Conservation (phyloP, 495 filamentous ascomycete genomes). For the Tetracladium setigerum region DNA sequence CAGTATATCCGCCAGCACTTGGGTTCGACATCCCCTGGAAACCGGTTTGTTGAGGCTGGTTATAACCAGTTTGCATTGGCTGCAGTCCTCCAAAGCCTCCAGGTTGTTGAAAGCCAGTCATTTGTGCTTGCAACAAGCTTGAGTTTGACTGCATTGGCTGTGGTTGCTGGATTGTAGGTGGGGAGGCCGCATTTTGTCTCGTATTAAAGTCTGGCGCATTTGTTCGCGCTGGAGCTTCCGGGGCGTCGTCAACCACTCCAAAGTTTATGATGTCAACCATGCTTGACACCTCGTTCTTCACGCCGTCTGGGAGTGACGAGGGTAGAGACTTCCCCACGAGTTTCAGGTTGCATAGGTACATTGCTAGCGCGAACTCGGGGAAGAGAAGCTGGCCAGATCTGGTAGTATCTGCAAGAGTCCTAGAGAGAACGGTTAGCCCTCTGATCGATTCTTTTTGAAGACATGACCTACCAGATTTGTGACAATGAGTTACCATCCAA, state of each 20-base stretch:
- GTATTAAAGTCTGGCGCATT: slow-evolving; percentile 79
- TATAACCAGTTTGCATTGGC: slow-evolving; percentile 67
- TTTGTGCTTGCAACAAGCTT: slow-evolving; percentile 63
- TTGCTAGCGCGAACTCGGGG: slow-evolving; percentile 94
- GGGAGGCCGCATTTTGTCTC: slow-evolving; percentile 53
- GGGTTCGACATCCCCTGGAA: slow-evolving; percentile 37
- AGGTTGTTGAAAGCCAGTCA: slow-evolving; percentile 56
- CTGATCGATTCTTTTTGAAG: background rate
- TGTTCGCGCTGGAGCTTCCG: slow-evolving; percentile 36
- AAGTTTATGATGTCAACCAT: slow-evolving; percentile 99
- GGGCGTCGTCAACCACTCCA: slow-evolving; percentile 71
- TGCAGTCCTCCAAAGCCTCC: slow-evolving; percentile 9
- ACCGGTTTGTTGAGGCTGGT: slow-evolving; percentile 52
- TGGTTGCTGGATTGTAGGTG: slow-evolving; percentile 77
- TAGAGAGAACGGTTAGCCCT: slow-evolving; percentile 25
- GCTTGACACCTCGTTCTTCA: slow-evolving; percentile 95
- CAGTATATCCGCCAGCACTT: slow-evolving; percentile 56
- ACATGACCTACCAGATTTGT: slow-evolving; percentile 65
- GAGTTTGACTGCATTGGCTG: slow-evolving; percentile 74
- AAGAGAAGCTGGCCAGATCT: slow-evolving; percentile 95
- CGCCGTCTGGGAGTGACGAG: slow-evolving; percentile 63
- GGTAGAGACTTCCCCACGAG: slow-evolving; percentile 81
- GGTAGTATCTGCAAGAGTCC: slow-evolving; percentile 94
- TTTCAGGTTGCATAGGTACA: slow-evolving; percentile 97
- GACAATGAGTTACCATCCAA: slow-evolving; percentile 74